A percentile compares a stretch with the other conserved stretches of the same genome.
Conservation (phyloP, 106 monocot genomes). For the Dendrobium catenatum region DNA sequence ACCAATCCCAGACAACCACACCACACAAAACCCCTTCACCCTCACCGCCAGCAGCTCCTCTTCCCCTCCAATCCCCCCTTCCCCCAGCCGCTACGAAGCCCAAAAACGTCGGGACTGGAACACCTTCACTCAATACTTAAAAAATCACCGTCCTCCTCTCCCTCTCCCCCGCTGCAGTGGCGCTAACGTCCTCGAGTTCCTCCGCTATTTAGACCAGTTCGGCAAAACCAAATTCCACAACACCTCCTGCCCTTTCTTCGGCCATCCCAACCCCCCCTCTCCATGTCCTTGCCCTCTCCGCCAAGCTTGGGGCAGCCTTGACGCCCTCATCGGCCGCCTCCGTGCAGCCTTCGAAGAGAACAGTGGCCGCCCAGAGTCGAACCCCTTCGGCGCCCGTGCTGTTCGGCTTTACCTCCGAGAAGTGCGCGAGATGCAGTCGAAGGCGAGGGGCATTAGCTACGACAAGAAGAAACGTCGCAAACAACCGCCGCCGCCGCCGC, state of each 20-base stretch:
- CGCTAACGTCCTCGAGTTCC: slow-evolving; percentile 23
- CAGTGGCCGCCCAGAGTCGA: slow-evolving; percentile 38
- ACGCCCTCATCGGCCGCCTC: slow-evolving; percentile 9
- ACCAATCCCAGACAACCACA: background rate
- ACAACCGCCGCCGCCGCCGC: background rate
- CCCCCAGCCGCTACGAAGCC: background rate
- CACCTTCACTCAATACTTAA: slow-evolving; percentile 1
- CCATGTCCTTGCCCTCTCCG: slow-evolving; percentile 7
- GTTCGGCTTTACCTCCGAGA: slow-evolving; percentile 59
- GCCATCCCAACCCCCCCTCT: background rate
- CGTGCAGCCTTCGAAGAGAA: slow-evolving; percentile 5
- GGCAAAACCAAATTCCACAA: slow-evolving; percentile 25
- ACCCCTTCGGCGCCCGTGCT: slow-evolving; percentile 56
- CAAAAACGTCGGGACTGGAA: slow-evolving; percentile 1
- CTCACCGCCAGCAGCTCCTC: background rate
- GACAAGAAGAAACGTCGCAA: slow-evolving; percentile 57
- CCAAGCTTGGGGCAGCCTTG: slow-evolving; percentile 4
- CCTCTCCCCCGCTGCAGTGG: slow-evolving; percentile 11
- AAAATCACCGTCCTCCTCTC: slow-evolving; percentile 3
- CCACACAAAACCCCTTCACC: background rate
- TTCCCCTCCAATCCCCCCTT: background rate
- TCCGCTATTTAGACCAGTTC: slow-evolving; percentile 24
- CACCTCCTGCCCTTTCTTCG: background rate
- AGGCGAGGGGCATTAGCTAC: slow-evolving; percentile 56
- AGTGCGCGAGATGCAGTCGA: slow-evolving; percentile 47